phyloP scores from a whole-genome alignment of 495 filamentous ascomycete species.

The Annulohypoxylon stygium region DNA sequence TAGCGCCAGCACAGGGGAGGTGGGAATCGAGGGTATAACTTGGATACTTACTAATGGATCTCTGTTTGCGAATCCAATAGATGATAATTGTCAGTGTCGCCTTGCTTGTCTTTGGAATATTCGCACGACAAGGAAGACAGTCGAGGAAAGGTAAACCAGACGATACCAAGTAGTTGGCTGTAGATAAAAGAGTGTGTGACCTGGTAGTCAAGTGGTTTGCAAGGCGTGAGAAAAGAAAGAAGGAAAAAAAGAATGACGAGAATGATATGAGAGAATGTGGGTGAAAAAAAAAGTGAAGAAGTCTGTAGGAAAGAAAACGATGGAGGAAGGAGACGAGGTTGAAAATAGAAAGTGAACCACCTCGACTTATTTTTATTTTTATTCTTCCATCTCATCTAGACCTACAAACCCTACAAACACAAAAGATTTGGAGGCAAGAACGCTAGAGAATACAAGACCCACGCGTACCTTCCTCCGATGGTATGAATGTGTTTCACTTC shows the following conservation, averaged over 20 bases:
- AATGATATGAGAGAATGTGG: background rate
- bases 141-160: background rate
- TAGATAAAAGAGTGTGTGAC: slow-evolving; percentile 1
- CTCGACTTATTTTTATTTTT: too few species aligned
- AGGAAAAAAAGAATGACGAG: slow-evolving; percentile 8
- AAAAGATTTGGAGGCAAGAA: slow-evolving; percentile 15
- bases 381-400: background rate
- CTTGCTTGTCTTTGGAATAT: slow-evolving; percentile 5
- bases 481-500: slow-evolving; percentile 24
- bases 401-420: background rate
- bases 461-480: slow-evolving; percentile 14
- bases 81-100: background rate
- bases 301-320: slow-evolving; percentile 3
- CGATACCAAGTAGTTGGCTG: slow-evolving; percentile 7
- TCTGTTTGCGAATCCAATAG: slow-evolving; percentile 8
- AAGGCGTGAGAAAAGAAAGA: background rate
- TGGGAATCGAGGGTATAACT: background rate
- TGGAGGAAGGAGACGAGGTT: background rate
- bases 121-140: background rate
- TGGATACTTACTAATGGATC: slow-evolving; percentile 10
- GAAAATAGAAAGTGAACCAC: background rate
- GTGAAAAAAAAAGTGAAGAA: background rate
- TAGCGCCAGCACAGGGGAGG: background rate
- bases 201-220: background rate
- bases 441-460: slow-evolving; percentile 22